Base-by-base conservation (phyloP, 768 basidiomycete species). In the Suillus luteus region DNA sequence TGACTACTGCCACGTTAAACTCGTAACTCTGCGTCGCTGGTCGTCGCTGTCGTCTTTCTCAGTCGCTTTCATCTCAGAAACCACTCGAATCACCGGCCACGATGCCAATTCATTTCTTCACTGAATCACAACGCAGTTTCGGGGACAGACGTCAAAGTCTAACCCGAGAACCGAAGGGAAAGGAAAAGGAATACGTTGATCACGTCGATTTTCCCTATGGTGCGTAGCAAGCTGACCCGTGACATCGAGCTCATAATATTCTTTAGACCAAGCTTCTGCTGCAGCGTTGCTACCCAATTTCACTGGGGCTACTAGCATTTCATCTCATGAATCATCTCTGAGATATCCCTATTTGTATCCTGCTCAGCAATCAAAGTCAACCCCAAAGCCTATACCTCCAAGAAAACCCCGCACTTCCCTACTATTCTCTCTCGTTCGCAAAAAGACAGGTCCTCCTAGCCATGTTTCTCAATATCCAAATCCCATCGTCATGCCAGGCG, bases 401-500 rank as follows among this genome's bases (percentile, higher is more conserved):
- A 80, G 76, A 67, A 77, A 70, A 38, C 70, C 75, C 46, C 80
- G 85, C 41, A 75, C 78, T 3, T 82, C 81, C 68, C 69, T 87
- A 48, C 72, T 87, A n/a, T 80, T 81, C 33, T 68, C 72, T 2
- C 67, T 69, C 31, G 72, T 72, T 15, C 80, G 82, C 40, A 82
- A 78, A 62, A 82, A 80, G 55, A 67, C 77, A 60, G 69, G 73
- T 44, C 5, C 61, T 15, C 43, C 51, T n/a, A 72, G 75, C 62
- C 78, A 75, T 46, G 67, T 62, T 24, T 59, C 70, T 17, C 62
- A 74, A 41, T 69, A 80, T n/a, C 75, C 71, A 60, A 79, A 80
- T 24, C 57, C 57, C 2, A 72, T 85, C 33, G 73, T 88, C 48
- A 76, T 89, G 59, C 85, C 89, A 19, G 89, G 85, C 44, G 88